These are phyloP conservation scores for Penicillium sp. DNA, from an alignment of 2,329 filamentous ascomycete genomes.

Conservation along the genomic window DNA sequence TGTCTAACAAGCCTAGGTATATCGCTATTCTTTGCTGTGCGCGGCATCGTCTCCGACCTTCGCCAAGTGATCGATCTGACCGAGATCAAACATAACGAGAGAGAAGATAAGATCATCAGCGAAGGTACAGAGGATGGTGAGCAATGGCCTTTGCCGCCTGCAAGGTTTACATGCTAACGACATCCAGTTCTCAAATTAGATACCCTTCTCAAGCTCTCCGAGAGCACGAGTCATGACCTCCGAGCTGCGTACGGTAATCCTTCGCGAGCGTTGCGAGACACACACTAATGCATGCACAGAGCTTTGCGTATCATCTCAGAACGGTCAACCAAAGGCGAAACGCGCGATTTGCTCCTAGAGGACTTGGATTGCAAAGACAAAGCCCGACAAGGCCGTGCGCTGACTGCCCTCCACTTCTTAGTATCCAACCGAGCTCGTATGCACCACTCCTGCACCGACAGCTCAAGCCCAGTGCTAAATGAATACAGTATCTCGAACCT, in stretches of 20 bases:
- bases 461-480: slow-evolving; percentile 1
- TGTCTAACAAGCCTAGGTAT: slow-evolving; percentile 28
- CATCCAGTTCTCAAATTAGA: slow-evolving; percentile 56
- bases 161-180: slow-evolving; percentile 15
- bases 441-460: slow-evolving; percentile 5
- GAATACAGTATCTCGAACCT: slow-evolving; percentile 36
- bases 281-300: slow-evolving; percentile 40
- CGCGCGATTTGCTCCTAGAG: slow-evolving; percentile 40
- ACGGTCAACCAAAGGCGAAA: slow-evolving; percentile 42
- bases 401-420: slow-evolving; percentile 46
- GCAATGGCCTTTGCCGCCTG: slow-evolving; percentile 2
- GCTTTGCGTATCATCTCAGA: slow-evolving; percentile 49
- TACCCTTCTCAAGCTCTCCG: slow-evolving; percentile 66
- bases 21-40: slow-evolving; percentile 50
- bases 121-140: slow-evolving; percentile 70
- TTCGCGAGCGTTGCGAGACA: slow-evolving; percentile 51
- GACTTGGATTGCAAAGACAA: slow-evolving; percentile 43
- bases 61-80: slow-evolving; percentile 44
- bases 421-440: slow-evolving; percentile 40
- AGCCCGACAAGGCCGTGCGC: slow-evolving; percentile 38
- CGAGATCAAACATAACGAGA: slow-evolving; percentile 62
- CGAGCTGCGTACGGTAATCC: slow-evolving; percentile 62
- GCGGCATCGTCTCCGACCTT: slow-evolving; percentile 57
- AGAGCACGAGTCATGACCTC: slow-evolving; percentile 71
- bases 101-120: slow-evolving; percentile 70